These are phyloP conservation scores for Sapria himalayana DNA, from an alignment of 345 rosid species.

Conservation along the genomic window DNA sequence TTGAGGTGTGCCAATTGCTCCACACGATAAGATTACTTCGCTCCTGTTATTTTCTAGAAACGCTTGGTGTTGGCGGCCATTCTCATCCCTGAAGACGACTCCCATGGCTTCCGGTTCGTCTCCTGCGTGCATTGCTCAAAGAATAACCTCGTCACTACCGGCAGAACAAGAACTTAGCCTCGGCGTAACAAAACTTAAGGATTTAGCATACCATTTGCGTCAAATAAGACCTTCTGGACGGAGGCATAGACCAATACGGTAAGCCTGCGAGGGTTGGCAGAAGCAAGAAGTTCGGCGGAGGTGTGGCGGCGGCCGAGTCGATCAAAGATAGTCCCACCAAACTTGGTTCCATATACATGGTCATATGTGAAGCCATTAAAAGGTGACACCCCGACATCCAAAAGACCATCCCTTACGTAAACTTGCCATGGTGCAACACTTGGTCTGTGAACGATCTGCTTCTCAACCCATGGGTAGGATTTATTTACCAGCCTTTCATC, in stretches of 20 bases:
- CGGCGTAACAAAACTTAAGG: neutral
- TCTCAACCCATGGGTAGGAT: conserved; percentile 86
- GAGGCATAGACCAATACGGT: conserved; percentile 60
- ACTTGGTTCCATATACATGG: conserved; percentile 72
- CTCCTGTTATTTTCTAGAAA: conserved; percentile 30
- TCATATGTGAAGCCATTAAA: conserved; percentile 86
- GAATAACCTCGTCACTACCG: no score
- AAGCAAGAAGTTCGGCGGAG: conserved; percentile 74
- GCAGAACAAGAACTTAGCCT: neutral
- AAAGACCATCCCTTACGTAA: conserved; percentile 48
- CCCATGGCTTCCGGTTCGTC: conserved; percentile 54
- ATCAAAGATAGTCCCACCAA: conserved; percentile 88
- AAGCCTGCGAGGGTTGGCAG: conserved; percentile 45
- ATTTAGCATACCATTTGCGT: conserved; percentile 24
- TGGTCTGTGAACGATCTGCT: conserved; percentile 52
- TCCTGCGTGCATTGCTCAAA: no score
- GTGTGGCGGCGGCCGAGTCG: conserved; percentile 80
- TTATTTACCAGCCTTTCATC: conserved; percentile 55
- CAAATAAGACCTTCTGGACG: conserved; percentile 57
- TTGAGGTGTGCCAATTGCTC: conserved; percentile 89
- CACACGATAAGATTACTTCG: conserved; percentile 62
- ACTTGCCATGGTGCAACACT: conserved; percentile 50
- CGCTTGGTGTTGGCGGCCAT: conserved; percentile 50
- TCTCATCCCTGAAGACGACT: conserved; percentile 69
- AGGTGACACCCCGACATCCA: conserved; percentile 69